Percentiles rank a stretch among this genome's conserved stretches.
These are phyloP conservation scores for Pleurotus tuoliensis DNA, from an alignment of 768 basidiomycete genomes.

Conservation along the genomic window DNA sequence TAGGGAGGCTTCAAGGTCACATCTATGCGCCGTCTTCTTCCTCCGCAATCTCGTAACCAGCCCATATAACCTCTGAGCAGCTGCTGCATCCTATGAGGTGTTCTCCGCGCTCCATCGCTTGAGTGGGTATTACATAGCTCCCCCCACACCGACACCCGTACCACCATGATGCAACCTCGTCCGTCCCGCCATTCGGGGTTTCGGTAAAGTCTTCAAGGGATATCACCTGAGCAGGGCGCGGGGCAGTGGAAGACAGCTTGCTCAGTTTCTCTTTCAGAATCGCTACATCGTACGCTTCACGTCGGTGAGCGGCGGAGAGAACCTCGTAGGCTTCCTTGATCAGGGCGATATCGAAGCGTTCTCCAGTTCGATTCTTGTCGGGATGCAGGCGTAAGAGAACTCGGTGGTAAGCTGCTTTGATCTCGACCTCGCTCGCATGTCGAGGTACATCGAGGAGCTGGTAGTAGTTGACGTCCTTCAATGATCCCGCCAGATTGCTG, in stretches of 20 bases:
- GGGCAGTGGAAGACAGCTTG: constrained; percentile 21
- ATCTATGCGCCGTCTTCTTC: constrained; percentile 18
- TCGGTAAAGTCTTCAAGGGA: constrained; percentile 73
- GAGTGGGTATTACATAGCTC: constrained; percentile 49
- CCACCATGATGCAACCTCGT: constrained; percentile 39
- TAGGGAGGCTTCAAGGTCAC: not conserved
- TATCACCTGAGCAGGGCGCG: constrained; percentile 73
- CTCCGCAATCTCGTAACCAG: constrained; percentile 66
- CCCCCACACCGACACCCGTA: constrained; percentile 77
- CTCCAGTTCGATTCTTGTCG: constrained; percentile 24
- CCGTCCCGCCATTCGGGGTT: constrained; percentile 14
- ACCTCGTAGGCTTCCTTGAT: constrained; percentile 67
- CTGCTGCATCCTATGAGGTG: constrained; percentile 71
- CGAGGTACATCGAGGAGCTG: constrained; percentile 47
- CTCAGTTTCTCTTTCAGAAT: constrained; percentile 1
- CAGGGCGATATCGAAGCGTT: constrained; percentile 44
- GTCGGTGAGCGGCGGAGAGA: constrained; percentile 46
- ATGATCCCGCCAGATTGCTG: constrained; percentile 13
- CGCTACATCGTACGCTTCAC: constrained; percentile 46
- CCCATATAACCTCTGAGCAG: constrained; percentile 84
- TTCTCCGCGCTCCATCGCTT: constrained; percentile 62
- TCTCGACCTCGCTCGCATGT: constrained; percentile 46
- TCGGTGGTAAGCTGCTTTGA: constrained; percentile 69
- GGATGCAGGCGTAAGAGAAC: constrained; percentile 65
- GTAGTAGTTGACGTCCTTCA: constrained; percentile 49